Evolutionary conservation across 306 rosid genomes (phyloP), one percentile per base, ranked within the genome.

Genomic region (Mimosa bimucronata): DNA sequence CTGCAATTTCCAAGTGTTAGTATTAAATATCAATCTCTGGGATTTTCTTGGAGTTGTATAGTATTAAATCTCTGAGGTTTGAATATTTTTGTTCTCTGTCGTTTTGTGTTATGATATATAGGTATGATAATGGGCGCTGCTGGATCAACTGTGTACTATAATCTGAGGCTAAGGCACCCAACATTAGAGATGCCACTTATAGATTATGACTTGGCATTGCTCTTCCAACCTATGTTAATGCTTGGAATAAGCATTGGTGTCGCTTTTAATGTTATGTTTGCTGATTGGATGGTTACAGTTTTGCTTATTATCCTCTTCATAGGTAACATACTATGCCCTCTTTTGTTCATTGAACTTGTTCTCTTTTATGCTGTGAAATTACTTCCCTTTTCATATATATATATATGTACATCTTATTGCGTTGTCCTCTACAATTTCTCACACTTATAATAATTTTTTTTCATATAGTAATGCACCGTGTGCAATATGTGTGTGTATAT

Each of bases 61-160:
- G 38, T 34, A 34, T 34, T 34, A 34, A 34, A 50, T 38, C 62
- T 61, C n/a, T 46, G 37, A 74, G 61, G 14, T 61, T 41, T 66
- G 52, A 18, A 78, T 69, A 19, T 7, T 38, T 29, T 48, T 48
- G 6, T 44, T 23, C 13, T 11, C 13, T 45, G 18, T 68, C 77
- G 19, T 69, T 79, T 74, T 28, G n/a, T 31, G 16, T 74, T 37
- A 44, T 67, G 70, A 71, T 45, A 13, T 45, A 45, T 66, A 92
- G 97, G 97, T 84, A 91, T 93, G 97, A 86, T 92, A 7, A 93
- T 92, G 90, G 97, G 97, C 40, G 94, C 97, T 26, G 92, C 97
- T 12, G 91, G 89, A 18, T 93, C 97, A 83, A 83, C 92, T 3
- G 92, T 93, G 1, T 87, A 88, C 84, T 93, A 87, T 79, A 91